Evolutionary conservation across 2,329 filamentous ascomycete genomes (phyloP).

Genomic region (Ophiostoma himal-ulmi): DNA sequence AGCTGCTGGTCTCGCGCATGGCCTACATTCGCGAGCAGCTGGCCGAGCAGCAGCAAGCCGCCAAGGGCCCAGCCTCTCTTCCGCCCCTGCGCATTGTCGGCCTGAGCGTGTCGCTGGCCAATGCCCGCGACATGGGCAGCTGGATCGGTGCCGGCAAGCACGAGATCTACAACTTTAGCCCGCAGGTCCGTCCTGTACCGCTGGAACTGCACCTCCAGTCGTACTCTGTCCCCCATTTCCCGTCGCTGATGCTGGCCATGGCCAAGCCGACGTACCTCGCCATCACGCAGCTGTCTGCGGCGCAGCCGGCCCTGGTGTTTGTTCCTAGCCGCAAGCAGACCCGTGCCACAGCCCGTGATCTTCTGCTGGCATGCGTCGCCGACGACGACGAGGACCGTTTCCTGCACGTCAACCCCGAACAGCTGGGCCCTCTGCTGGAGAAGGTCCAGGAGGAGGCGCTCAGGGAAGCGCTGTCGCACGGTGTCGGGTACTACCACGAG

Average conservation of each 20-base stretch:
- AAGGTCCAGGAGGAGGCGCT: constrained; percentile 81
- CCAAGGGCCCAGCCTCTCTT: constrained; percentile 46
- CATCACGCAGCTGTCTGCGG: constrained; percentile 77
- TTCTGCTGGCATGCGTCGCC: constrained; percentile 78
- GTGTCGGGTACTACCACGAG: constrained; percentile 96
- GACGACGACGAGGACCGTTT: constrained; percentile 94
- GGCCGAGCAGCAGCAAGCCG: constrained; percentile 72
- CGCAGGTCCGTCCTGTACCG: constrained; percentile 79
- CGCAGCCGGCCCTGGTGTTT: constrained; percentile 87
- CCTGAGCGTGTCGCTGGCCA: constrained; percentile 84
- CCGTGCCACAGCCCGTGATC: constrained; percentile 75
- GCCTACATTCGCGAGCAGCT: constrained; percentile 89
- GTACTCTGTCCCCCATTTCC: constrained; percentile 93
- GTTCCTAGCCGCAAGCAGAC: constrained; percentile 92
- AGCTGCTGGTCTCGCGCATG: constrained; percentile 96
- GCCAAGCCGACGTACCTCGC: constrained; percentile 87
- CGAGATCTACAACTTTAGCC: constrained; percentile 98
- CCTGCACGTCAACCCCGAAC: constrained; percentile 69
- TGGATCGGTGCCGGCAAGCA: constrained; percentile 98
- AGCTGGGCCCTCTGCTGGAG: constrained; percentile 74
- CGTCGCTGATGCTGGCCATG: constrained; percentile 98
- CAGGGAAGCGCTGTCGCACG: constrained; percentile 83
- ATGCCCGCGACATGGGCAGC: constrained; percentile 88
- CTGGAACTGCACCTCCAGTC: constrained; percentile 93
- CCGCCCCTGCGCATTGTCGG: constrained; percentile 81